Evolutionary conservation across 371 early-diverging fungal genomes (phyloP), one percentile per base, ranked within the genome.

Genomic region (Mucor racemosus): DNA sequence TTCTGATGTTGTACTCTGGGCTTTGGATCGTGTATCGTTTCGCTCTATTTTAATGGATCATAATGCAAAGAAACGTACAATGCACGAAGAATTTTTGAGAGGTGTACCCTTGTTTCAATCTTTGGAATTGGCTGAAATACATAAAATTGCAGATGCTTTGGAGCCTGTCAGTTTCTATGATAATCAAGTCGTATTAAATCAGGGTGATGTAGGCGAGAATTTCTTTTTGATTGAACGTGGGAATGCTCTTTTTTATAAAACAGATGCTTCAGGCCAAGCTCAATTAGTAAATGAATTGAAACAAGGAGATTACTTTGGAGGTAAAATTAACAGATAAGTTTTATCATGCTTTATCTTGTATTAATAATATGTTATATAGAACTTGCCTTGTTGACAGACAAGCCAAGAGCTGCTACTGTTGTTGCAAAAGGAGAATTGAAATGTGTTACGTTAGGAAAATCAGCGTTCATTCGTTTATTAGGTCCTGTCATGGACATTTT

Each of bases 301-400:
- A 26, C 90, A 91, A 71, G 97, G 97, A 38, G 94, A 91, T 55
- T 96, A 97, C 72, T 97, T 97, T 88, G 97, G 97, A 82, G 69
- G 69, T 46, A 69, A 69, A 55, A 11, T 38, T 26, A 26, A 3
- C 26, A n/a, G n/a, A n/a, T n/a, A n/a, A n/a, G n/a, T n/a, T n/a
- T n/a, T n/a, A n/a, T n/a, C n/a, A n/a, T n/a, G n/a, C n/a, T n/a
- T n/a, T n/a, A n/a, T 26, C 26, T 26, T 26, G 26, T 26, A 26
- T 26, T 26, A 26, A 26, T 3, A 26, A 26, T 26, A 26, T 26
- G 1, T 26, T 26, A 17, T n/a, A 31, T 34, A 66, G 97, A 97
- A 76, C 84, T 95, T 56, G 95, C 97, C 4, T 82, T 97, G 50
- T 72, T 97, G 19, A 92, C 89, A 42, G 89, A 96, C 73, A 85